Base-by-base conservation (phyloP, 1,139 yeast genomes). In the Suhomyces bokatorum region DNA sequence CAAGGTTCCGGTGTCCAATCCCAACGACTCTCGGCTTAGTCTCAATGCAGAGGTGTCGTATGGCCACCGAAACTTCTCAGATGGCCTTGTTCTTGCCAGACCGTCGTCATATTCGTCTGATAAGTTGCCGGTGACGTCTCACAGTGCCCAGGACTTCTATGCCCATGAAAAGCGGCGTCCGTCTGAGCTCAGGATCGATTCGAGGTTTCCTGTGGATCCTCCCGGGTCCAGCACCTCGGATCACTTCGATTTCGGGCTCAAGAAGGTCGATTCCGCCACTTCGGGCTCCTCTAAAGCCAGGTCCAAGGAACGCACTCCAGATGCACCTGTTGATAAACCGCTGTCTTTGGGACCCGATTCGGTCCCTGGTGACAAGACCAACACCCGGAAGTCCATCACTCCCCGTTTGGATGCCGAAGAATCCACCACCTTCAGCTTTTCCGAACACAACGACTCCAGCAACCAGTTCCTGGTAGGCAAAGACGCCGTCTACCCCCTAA, bases 401-500 rank as follows among this genome's bases (percentile, higher is more conserved):
- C 38, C 38, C 15, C 29, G 29, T 6, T 9, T 29, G n/a, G 33
- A 36, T 7, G 29, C 42, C 4, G 44, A 42, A 22, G 40, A 37
- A 3, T 40, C 39, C 9, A 37, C 47, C 9, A 37, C 48, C n/a
- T 63, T 62, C 42, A 59, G 64, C 42, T 62, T 62, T 43, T 56
- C 63, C 2, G 66, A 60, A 13, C 62, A 60, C 8, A 63, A 65
- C 36, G 65, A 61, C 42, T 60, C 68, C 3, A 50, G 62, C 8
- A 62, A 55, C 31, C 63, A 60, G 36, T 57, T 65, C 32, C 52
- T 58, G 8, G 30, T 29, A 20, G 24, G 40, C 10, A 27, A 41
- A 29, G 35, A 36, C 24, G 13, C 43, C 2, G 29, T 22, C 12
- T 17, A 39, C 11, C 28, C 37, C n/a, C 20, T 35, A 15, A 28